Conservation (phyloP, 805 yeast genomes). For the Sugiyamaella mastotermitis region DNA sequence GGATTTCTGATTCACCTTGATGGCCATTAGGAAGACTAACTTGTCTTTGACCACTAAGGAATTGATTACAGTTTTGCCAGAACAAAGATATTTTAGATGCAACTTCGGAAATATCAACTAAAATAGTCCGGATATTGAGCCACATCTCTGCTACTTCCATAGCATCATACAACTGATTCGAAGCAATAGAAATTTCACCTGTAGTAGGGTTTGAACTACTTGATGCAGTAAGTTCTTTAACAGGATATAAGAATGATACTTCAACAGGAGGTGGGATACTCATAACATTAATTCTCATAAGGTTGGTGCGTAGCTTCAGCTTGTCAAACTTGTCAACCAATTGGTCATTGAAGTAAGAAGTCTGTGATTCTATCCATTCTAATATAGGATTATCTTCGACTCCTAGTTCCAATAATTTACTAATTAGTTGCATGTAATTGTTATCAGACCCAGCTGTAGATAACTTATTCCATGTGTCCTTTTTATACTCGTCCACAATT, state of each 20-base stretch:
- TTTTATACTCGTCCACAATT: conserved; percentile 50
- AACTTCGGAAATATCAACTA: conserved; percentile 37
- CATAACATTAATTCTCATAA: conserved; percentile 18
- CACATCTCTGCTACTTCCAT: conserved; percentile 55
- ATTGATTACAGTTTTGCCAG: conserved; percentile 50
- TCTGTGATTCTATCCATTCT: conserved; percentile 53
- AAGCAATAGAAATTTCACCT: conserved; percentile 1
- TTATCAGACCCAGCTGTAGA: conserved; percentile 26
- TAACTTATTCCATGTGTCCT: conserved; percentile 47
- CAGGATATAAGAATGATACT: conserved; percentile 19
- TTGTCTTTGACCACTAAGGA: conserved; percentile 45
- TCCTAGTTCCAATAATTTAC: conserved; percentile 58
- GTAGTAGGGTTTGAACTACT: background rate
- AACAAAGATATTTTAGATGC: conserved; percentile 40
- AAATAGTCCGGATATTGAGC: conserved; percentile 41
- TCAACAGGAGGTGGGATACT: conserved; percentile 26
- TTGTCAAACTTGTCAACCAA: conserved; percentile 39
- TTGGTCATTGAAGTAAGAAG: conserved; percentile 34
- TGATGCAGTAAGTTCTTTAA: conserved; percentile 11
- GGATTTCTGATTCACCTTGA: conserved; percentile 33
- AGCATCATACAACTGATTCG: conserved; percentile 37
- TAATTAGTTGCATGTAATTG: conserved; percentile 34
- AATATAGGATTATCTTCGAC: conserved; percentile 57
- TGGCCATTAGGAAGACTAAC: conserved; percentile 37
- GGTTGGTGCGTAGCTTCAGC: conserved; percentile 20